A percentile compares a stretch with the other conserved stretches of the same genome.
phyloP scores from a whole-genome alignment of 108 stramenopile genomes.

The Cyclostephanos invisitatus region DNA sequence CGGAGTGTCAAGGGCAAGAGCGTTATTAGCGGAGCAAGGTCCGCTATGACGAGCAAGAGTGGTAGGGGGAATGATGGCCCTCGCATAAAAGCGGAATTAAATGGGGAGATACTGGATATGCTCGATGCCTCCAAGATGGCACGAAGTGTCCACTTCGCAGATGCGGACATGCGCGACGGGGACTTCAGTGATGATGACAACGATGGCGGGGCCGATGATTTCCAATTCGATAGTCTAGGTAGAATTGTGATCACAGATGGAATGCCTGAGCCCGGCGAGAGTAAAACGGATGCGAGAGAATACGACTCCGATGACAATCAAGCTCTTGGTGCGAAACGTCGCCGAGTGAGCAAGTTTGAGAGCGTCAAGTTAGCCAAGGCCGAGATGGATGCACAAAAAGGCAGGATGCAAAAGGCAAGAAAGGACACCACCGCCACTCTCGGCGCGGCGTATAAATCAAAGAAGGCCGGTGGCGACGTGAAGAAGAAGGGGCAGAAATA shows the following conservation, averaged over 20 bases:
- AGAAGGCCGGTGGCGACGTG: slow-evolving; percentile 93
- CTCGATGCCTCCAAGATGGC: slow-evolving; percentile 71
- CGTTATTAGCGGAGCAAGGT: slow-evolving; percentile 32
- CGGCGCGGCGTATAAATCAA: slow-evolving; percentile 83
- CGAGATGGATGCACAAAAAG: slow-evolving; percentile 29
- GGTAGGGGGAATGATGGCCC: slow-evolving; percentile 25
- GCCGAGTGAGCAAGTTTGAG: slow-evolving; percentile 57
- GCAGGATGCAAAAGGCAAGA: slow-evolving; percentile 33
- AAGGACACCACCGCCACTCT: slow-evolving; percentile 41
- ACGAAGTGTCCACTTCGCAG: slow-evolving; percentile 64
- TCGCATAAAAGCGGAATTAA: slow-evolving; percentile 63
- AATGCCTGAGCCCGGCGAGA: slow-evolving; percentile 24
- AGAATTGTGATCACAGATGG: slow-evolving; percentile 73
- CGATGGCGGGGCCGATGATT: slow-evolving; percentile 44
- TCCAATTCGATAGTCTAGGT: slow-evolving; percentile 81
- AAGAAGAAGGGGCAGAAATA: slow-evolving; percentile 87
- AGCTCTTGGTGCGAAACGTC: slow-evolving; percentile 40
- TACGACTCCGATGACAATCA: slow-evolving; percentile 33
- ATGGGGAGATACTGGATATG: slow-evolving; percentile 84
- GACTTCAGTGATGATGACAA: slow-evolving; percentile 75
- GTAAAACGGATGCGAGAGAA: slow-evolving; percentile 10
- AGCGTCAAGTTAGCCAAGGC: slow-evolving; percentile 43
- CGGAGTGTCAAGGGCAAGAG: slow-evolving; percentile 32
- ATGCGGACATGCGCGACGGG: slow-evolving; percentile 30
- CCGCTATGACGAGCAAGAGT: slow-evolving; percentile 41